A percentile compares a stretch with the other conserved stretches of the same genome.
Evolutionary conservation across 1,139 yeast genomes (phyloP).

Genomic region (Magnusiomyces tetraspermus): DNA sequence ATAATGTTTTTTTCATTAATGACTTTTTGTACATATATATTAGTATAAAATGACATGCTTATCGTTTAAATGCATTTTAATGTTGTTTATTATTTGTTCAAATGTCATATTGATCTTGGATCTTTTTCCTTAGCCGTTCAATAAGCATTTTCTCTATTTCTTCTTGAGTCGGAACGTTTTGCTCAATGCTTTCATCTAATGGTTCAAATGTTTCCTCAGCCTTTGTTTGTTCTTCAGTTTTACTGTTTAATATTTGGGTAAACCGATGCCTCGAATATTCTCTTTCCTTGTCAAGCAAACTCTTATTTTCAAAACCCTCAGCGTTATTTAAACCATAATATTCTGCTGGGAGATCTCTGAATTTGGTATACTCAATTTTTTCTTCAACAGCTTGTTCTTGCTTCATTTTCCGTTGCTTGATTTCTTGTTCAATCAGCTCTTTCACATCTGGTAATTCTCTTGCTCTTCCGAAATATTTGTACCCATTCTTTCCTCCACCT

Average conservation of each 20-base stretch:
- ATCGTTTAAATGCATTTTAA: too few species aligned
- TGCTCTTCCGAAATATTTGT: conserved; percentile 77
- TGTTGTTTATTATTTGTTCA: neutral
- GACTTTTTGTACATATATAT: too few species aligned
- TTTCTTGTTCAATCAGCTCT: conserved; percentile 37
- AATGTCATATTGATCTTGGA: conserved; percentile 29
- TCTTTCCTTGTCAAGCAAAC: conserved; percentile 24
- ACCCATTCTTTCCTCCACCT: conserved; percentile 36
- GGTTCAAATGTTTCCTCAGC: conserved; percentile 16
- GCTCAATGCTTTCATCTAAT: conserved; percentile 19
- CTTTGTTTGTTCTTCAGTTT: conserved; percentile 12
- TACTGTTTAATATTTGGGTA: conserved; percentile 10
- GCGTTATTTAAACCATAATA: conserved; percentile 44
- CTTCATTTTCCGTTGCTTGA: conserved; percentile 18
- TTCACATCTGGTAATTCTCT: conserved; percentile 69
- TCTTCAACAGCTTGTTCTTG: conserved; percentile 21
- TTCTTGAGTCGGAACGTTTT: conserved; percentile 33
- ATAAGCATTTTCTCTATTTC: conserved; percentile 43
- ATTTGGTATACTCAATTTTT: conserved; percentile 18
- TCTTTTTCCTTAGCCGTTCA: conserved; percentile 38
- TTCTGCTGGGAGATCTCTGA: conserved; percentile 28
- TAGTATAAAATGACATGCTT: too few species aligned
- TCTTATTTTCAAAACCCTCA: conserved; percentile 10
- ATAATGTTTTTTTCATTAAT: too few species aligned
- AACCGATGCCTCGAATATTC: conserved; percentile 18